Percentiles rank a stretch among this genome's conserved stretches.
phyloP scores from a whole-genome alignment of 2,329 filamentous ascomycete species.

The Diaporthe australafricana region DNA sequence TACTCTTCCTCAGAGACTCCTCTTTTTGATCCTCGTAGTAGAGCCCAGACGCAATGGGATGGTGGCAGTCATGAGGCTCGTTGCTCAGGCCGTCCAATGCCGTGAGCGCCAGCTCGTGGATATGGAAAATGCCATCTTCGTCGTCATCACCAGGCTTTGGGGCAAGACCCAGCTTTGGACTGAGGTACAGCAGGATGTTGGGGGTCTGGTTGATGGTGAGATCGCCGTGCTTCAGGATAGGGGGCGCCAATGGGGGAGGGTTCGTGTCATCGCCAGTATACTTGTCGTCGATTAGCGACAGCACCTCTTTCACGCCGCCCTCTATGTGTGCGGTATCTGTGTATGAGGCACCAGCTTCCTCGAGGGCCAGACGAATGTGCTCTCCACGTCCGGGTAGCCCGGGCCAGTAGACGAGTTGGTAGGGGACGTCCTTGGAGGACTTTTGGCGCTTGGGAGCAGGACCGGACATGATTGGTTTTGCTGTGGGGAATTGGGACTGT shows the following conservation, averaged over 20 bases:
- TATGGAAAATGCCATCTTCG: constrained; percentile 61
- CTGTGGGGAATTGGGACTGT: background rate
- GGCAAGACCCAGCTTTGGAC: constrained; percentile 67
- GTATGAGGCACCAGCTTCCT: constrained; percentile 75
- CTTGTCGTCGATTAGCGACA: constrained; percentile 56
- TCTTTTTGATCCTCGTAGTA: constrained; percentile 83
- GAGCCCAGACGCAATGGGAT: constrained; percentile 69
- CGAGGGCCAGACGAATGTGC: constrained; percentile 77
- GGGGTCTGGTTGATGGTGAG: constrained; percentile 76
- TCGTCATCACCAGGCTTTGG: constrained; percentile 52
- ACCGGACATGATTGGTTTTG: constrained; percentile 24
- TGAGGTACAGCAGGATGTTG: constrained; percentile 80
- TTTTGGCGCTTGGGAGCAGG: constrained; percentile 50
- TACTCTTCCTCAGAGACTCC: constrained; percentile 69
- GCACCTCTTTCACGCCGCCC: constrained; percentile 63
- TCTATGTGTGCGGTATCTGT: constrained; percentile 65
- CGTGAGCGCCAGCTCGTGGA: constrained; percentile 75
- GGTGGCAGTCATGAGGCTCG: constrained; percentile 81
- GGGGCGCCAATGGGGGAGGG: constrained; percentile 75
- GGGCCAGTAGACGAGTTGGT: constrained; percentile 80
- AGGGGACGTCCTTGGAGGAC: constrained; percentile 60
- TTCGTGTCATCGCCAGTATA: constrained; percentile 66
- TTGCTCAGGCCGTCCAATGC: constrained; percentile 77
- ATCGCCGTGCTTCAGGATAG: constrained; percentile 71
- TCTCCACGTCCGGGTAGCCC: constrained; percentile 79